phyloP scores from a whole-genome alignment of 768 basidiomycete species.

The Hygrocybe punicea region DNA sequence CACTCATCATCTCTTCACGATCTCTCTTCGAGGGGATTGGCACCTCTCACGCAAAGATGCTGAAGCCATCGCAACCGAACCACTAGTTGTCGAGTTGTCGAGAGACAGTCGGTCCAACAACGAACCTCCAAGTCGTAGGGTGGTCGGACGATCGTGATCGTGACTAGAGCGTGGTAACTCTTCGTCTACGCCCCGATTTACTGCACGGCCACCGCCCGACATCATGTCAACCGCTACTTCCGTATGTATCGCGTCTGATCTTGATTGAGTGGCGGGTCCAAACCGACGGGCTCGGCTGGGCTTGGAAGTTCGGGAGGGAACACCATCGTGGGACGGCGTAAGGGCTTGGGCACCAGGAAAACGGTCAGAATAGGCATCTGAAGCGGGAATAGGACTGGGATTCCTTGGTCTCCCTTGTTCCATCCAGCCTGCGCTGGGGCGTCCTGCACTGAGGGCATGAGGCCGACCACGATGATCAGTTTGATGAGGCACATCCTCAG shows the following conservation, averaged over 20 bases:
- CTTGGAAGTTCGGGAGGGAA: background rate
- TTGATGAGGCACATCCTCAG: background rate
- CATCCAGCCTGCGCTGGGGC: background rate
- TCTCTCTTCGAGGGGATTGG: slow-evolving; percentile 42
- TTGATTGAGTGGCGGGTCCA: slow-evolving; percentile 1
- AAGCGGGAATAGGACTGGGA: background rate
- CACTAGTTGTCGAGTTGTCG: slow-evolving; percentile 15
- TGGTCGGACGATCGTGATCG: slow-evolving; percentile 14
- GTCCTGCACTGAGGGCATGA: background rate
- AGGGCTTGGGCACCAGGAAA: background rate
- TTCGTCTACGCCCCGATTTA: background rate
- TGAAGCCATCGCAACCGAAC: slow-evolving; percentile 12
- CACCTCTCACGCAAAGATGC: slow-evolving; percentile 40
- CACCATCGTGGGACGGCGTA: background rate
- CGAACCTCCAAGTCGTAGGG: slow-evolving; percentile 24
- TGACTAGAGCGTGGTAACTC: background rate
- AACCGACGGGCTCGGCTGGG: slow-evolving; percentile 4
- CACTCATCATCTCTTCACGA: slow-evolving; percentile 30
- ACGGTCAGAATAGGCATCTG: background rate
- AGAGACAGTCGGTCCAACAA: slow-evolving; percentile 36
- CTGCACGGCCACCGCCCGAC: background rate
- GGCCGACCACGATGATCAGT: background rate
- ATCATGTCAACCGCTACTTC: background rate
- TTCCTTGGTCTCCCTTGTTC: background rate
- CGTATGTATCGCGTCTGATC: background rate